Conservation (phyloP, 2,329 filamentous ascomycete genomes). For the Graphiopsis chlorocephala region DNA sequence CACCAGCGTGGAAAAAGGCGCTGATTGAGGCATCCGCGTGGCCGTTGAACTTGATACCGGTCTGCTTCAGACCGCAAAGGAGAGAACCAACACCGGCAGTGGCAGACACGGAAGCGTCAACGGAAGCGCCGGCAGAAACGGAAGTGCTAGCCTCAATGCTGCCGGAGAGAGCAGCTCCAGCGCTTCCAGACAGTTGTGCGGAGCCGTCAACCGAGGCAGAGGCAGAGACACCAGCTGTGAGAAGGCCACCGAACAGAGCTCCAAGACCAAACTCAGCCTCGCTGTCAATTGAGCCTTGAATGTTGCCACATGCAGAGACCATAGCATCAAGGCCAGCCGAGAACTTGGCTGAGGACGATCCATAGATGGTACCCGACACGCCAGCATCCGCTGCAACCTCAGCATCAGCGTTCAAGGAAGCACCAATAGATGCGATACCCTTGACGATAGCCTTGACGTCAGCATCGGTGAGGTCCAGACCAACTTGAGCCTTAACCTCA, state of each 20-base stretch:
- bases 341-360: constrained; percentile 1
- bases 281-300: not conserved
- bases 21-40: not conserved
- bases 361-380: constrained; percentile 1
- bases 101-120: not conserved
- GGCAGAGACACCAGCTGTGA: constrained; percentile 5
- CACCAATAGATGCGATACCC: constrained; percentile 12
- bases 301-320: constrained; percentile 5
- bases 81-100: constrained; percentile 10
- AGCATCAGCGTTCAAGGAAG: constrained; percentile 5
- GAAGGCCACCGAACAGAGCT: constrained; percentile 9
- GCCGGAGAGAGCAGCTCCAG: not conserved
- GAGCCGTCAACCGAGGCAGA: not conserved
- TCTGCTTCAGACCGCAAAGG: constrained; percentile 8
- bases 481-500: constrained; percentile 8
- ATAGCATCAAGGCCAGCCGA: constrained; percentile 8
- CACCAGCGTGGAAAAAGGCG: constrained; percentile 6
- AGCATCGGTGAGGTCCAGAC: constrained; percentile 1
- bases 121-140: not conserved
- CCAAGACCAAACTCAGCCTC: constrained; percentile 11
- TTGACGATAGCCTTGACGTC: constrained; percentile 1
- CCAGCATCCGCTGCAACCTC: not conserved
- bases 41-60: constrained; percentile 2
- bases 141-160: not conserved
- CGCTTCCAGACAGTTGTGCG: not conserved